Percentiles rank a stretch among this genome's conserved stretches.
These are phyloP conservation scores for Neoboletus magnificus DNA, from an alignment of 768 basidiomycete species.

Conservation along the genomic window DNA sequence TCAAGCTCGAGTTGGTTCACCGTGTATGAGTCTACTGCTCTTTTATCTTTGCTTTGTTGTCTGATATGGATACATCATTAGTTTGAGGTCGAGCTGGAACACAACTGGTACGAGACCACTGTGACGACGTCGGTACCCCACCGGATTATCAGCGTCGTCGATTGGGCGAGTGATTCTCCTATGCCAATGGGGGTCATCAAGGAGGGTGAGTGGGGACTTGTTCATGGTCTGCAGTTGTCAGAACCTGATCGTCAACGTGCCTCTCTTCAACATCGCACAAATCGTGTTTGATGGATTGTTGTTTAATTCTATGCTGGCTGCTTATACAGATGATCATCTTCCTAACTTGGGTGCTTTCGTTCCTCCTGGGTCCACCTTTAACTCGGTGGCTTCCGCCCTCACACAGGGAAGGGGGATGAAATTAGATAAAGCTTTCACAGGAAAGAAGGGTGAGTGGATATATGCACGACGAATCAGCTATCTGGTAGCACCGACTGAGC, in stretches of 20 bases:
- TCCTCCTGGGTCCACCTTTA: constrained; percentile 17
- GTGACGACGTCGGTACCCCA: constrained; percentile 74
- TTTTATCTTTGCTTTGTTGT: neutral
- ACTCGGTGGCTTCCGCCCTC: constrained; percentile 10
- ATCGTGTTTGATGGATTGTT: neutral
- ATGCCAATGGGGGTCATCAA: constrained; percentile 27
- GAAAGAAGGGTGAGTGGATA: constrained; percentile 13
- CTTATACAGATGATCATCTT: constrained; percentile 12
- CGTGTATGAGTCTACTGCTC: constrained; percentile 13
- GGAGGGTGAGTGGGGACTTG: constrained; percentile 14
- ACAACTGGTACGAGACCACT: constrained; percentile 95
- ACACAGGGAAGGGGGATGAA: constrained; percentile 1
- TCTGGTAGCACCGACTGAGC: neutral
- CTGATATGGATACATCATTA: constrained; percentile 23
- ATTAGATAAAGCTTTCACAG: constrained; percentile 10
- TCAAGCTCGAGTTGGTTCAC: constrained; percentile 69
- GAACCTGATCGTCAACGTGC: constrained; percentile 7
- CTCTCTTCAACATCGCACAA: neutral
- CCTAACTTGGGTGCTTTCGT: constrained; percentile 28
- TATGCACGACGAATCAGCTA: no score
- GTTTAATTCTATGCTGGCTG: neutral
- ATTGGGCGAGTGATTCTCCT: constrained; percentile 87
- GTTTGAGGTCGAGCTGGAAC: constrained; percentile 90
- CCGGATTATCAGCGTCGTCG: constrained; percentile 83
- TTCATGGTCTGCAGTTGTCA: neutral